Evolutionary conservation across 108 stramenopile genomes (phyloP).

Genomic region (Discostella pseudostelligera): DNA sequence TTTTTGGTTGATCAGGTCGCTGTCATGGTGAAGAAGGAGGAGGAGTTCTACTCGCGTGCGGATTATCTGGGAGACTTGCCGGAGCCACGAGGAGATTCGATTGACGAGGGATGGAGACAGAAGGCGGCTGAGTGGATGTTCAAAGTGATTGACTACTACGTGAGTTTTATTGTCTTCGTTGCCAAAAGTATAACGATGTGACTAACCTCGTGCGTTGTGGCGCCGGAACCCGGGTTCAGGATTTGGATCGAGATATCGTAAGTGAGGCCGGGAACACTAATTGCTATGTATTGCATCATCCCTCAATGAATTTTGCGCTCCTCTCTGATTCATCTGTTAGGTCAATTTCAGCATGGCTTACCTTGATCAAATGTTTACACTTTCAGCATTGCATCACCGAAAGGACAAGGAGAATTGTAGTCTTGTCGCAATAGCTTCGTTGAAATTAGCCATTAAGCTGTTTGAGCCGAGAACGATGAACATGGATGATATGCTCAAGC

Average conservation of each 20-base stretch:
- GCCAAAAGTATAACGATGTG: neutral
- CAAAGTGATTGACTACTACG: conserved; percentile 29
- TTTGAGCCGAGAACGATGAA: conserved; percentile 36
- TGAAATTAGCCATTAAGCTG: conserved; percentile 42
- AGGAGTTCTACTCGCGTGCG: conserved; percentile 3
- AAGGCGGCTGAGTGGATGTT: conserved; percentile 47
- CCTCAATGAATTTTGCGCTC: neutral
- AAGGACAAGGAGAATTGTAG: conserved; percentile 26
- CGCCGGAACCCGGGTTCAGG: conserved; percentile 6
- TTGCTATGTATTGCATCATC: neutral
- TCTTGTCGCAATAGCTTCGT: conserved; percentile 25
- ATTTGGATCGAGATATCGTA: conserved; percentile 40
- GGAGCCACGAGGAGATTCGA: conserved; percentile 1
- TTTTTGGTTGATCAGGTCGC: conserved; percentile 9
- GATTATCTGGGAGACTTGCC: conserved; percentile 10
- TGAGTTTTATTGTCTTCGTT: neutral
- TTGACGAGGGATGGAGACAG: conserved; percentile 42
- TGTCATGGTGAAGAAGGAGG: conserved; percentile 11
- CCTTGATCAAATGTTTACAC: conserved; percentile 36
- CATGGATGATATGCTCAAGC: conserved; percentile 44
- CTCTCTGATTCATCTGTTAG: too few species aligned
- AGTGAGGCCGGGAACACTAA: neutral
- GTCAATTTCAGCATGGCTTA: conserved; percentile 31
- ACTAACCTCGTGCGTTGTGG: neutral
- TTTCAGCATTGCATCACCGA: conserved; percentile 27